Evolutionary conservation across 768 basidiomycete genomes (phyloP).

Genomic region (Suillus tomentosus): DNA sequence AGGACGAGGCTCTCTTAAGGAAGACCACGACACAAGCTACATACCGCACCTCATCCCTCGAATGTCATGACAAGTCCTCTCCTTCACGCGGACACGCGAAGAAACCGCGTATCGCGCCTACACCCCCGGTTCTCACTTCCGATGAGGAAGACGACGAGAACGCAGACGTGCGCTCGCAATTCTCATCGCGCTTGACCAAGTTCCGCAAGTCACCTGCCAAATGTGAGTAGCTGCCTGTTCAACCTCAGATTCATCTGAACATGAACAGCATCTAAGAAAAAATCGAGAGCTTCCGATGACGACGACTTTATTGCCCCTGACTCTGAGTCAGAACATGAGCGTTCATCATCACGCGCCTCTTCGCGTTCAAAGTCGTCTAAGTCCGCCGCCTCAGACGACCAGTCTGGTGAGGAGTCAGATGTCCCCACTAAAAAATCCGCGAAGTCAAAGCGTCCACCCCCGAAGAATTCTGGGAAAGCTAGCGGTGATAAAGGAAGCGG

Average conservation of each 20-base stretch:
- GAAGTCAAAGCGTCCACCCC: constrained; percentile 36
- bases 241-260: constrained; percentile 8
- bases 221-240: constrained; percentile 36
- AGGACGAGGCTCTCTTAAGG: constrained; percentile 28
- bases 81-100: constrained; percentile 45
- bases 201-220: constrained; percentile 68
- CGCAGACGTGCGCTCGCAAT: constrained; percentile 42
- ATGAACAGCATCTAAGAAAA: constrained; percentile 42
- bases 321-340: constrained; percentile 65
- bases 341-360: constrained; percentile 52
- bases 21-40: constrained; percentile 14
- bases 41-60: constrained; percentile 31
- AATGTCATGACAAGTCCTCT: constrained; percentile 28
- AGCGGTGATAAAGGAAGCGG: constrained; percentile 28
- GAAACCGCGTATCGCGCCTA: constrained; percentile 58
- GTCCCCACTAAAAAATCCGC: constrained; percentile 36
- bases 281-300: constrained; percentile 48
- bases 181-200: constrained; percentile 60
- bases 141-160: constrained; percentile 54
- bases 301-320: constrained; percentile 69
- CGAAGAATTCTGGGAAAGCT: constrained; percentile 32
- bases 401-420: constrained; percentile 43
- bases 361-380: constrained; percentile 40
- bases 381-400: constrained; percentile 39
- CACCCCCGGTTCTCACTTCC: constrained; percentile 46